These are phyloP conservation scores for Spizellomyces sp. DNA, from an alignment of 192 early-diverging fungal genomes.

Conservation along the genomic window DNA sequence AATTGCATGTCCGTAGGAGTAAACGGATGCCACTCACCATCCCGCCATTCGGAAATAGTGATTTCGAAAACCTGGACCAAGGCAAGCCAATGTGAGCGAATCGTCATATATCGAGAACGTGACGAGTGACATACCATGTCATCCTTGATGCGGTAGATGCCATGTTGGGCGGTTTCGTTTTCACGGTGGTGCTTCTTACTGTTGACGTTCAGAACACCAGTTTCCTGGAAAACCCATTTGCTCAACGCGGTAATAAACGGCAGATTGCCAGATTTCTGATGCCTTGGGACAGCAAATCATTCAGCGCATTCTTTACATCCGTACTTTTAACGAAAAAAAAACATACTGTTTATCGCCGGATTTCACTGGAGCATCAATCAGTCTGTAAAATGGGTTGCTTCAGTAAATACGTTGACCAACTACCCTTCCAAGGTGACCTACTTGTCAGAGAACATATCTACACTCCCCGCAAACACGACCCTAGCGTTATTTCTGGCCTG, in stretches of 20 bases:
- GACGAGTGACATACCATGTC: conserved; percentile 62
- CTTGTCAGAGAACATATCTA: conserved; percentile 80
- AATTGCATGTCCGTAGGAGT: conserved; percentile 81
- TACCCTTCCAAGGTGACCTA: conserved; percentile 11
- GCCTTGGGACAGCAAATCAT: neutral
- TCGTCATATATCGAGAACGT: neutral
- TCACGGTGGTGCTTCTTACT: conserved; percentile 66
- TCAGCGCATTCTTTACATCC: too few species aligned
- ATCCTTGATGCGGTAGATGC: conserved; percentile 92
- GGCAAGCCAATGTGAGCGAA: too few species aligned
- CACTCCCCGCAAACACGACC: conserved; percentile 79
- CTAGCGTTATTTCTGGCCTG: conserved; percentile 91
- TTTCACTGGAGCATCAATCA: neutral
- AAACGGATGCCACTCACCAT: conserved; percentile 84
- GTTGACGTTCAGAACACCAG: conserved; percentile 78
- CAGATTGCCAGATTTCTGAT: conserved; percentile 59
- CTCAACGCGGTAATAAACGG: conserved; percentile 73
- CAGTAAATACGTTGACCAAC: too few species aligned
- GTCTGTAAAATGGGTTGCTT: conserved; percentile 14
- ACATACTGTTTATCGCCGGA: neutral
- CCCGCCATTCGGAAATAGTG: conserved; percentile 76
- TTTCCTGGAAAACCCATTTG: conserved; percentile 94
- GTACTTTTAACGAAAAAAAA: too few species aligned
- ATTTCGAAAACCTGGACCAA: conserved; percentile 72
- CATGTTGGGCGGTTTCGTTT: conserved; percentile 64